Evolutionary conservation across 2,329 filamentous ascomycete genomes (phyloP), one percentile per base, ranked within the genome.

Genomic region (Neonectria coccinea): DNA sequence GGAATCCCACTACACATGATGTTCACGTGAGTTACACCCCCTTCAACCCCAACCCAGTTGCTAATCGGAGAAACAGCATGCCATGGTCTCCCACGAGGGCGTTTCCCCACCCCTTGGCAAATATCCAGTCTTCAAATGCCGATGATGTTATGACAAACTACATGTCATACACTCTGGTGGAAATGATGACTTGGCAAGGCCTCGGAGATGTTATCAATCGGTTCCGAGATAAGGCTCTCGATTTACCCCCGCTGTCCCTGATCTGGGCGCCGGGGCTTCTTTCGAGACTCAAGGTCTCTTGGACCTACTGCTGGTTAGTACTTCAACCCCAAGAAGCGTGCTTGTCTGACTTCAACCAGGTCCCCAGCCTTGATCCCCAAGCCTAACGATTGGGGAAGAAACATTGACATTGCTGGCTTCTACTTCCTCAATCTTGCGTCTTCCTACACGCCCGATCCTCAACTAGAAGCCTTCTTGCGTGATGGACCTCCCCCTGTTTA

Each of bases 141-240:
- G 92, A 96, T 71, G 84, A 88, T 5, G 87, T 87, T n/a, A 85
- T 93, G 63, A 91, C 92, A 1, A 97, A 96, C 71, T 95, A 92
- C 74, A 84, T 97, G 61, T 92, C 91, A 0, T 97, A 97, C 73
- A 89, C 91, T 0, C 82, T 97, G 20, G 91, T 97, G 2, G 94
- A 97, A 70, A 92, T 97, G 87, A 89, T 97, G 85, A 94, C 94
- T 11, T 97, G 93, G 93, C 93, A 97, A 79, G 94, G 93, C 0
- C 81, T 97, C 4, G 94, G 94, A 41, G 94, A 97, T 77, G 84
- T 97, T 6, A 95, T 97, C 75, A 97, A 98, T 75, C 86, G 89
- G 11, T 97, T 97, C 74, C 86, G 94, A 56, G 89, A 91, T 68
- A 89, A 89, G 63, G 87, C 87, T 14, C 84, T 97, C 1, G 91